These are phyloP conservation scores for Suillus clintonianus DNA, from an alignment of 768 basidiomycete genomes.

Conservation along the genomic window DNA sequence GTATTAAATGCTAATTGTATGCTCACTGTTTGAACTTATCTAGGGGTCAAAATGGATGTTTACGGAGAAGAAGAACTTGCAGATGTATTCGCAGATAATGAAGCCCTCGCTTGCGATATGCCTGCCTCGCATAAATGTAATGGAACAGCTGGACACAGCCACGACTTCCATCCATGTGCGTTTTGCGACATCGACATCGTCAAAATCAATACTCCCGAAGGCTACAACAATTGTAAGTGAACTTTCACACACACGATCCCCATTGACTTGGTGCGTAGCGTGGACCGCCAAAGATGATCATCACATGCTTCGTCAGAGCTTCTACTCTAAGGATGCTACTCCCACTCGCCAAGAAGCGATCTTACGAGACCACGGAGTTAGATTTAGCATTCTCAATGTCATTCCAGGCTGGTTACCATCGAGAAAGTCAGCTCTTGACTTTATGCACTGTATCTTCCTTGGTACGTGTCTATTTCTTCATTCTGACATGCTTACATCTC, in stretches of 20 bases:
- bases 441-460: background rate
- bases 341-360: background rate
- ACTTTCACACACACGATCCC: too few species aligned
- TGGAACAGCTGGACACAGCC: background rate
- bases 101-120: background rate
- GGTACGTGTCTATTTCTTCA: background rate
- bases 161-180: background rate
- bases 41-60: background rate
- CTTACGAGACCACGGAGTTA: background rate
- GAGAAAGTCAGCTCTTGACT: background rate
- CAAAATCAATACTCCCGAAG: background rate
- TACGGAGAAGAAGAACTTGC: background rate
- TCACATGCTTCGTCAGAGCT: background rate
- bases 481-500: background rate
- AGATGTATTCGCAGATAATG: background rate
- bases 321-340: background rate
- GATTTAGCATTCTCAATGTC: background rate
- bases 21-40: too few species aligned
- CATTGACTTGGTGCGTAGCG: background rate
- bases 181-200: background rate
- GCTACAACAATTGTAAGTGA: background rate
- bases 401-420: background rate
- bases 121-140: background rate
- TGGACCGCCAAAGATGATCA: background rate
- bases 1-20: too few species aligned